These are phyloP conservation scores for Candida labiduridarum DNA, from an alignment of 1,139 yeast species.

Conservation along the genomic window DNA sequence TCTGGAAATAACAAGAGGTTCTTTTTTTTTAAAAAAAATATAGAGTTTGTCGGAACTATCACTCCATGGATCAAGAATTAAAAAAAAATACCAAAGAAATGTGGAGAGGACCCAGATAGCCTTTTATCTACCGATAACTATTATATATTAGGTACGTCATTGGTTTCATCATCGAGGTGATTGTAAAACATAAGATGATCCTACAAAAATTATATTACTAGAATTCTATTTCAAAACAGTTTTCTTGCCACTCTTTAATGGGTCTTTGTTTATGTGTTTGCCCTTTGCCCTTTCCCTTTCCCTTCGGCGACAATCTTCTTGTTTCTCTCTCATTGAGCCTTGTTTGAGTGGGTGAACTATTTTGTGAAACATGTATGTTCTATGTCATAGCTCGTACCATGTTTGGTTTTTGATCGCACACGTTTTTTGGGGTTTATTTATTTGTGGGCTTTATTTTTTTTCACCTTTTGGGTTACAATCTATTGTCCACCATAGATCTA, in stretches of 20 bases:
- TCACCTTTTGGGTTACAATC: too few relatives aligned
- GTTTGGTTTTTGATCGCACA: too few relatives aligned
- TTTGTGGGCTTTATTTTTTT: too few relatives aligned
- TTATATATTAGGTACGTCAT: background rate
- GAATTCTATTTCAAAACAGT: background rate
- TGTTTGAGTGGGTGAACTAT: too few relatives aligned
- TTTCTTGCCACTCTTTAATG: background rate
- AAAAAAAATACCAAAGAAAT: background rate
- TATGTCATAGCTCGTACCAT: too few relatives aligned
- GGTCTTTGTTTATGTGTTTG: too few relatives aligned
- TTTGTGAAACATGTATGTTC: too few relatives aligned
- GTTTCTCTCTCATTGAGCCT: too few relatives aligned
- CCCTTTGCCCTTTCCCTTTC: too few relatives aligned
- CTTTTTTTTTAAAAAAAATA: background rate
- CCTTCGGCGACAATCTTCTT: too few relatives aligned
- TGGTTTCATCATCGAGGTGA: slow-evolving; percentile 1
- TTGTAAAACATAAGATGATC: background rate
- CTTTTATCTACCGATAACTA: background rate
- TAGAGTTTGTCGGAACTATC: too few relatives aligned
- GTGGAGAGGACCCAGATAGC: background rate
- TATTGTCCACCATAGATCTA: background rate
- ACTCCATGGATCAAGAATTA: background rate
- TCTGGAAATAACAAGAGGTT: background rate
- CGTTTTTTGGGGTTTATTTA: too few relatives aligned
- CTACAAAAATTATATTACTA: background rate